Evolutionary conservation across 495 filamentous ascomycete genomes (phyloP).

Genomic region (Sordaria brevicollis): DNA sequence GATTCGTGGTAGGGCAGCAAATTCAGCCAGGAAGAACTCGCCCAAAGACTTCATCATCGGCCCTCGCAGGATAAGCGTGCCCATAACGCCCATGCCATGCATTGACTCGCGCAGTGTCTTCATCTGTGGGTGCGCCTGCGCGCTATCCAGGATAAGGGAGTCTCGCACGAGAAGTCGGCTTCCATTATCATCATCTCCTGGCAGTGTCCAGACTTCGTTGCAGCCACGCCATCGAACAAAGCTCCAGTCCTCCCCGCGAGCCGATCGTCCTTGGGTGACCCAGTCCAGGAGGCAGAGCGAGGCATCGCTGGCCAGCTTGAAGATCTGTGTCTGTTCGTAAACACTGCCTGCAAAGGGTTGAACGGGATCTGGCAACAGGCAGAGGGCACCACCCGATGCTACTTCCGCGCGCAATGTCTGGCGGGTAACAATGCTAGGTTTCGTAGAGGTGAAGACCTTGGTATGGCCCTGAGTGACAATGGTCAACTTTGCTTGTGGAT

Average conservation of each 20-base stretch:
- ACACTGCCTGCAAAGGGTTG: slow-evolving; percentile 75
- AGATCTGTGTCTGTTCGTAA: slow-evolving; percentile 74
- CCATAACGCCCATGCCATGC: slow-evolving; percentile 58
- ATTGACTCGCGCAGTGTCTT: slow-evolving; percentile 44
- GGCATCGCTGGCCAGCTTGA: slow-evolving; percentile 48
- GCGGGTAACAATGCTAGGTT: slow-evolving; percentile 46
- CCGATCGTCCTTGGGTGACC: slow-evolving; percentile 78
- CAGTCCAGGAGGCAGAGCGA: slow-evolving; percentile 81
- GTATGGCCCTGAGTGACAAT: slow-evolving; percentile 92
- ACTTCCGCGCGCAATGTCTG: slow-evolving; percentile 61
- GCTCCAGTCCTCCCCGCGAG: slow-evolving; percentile 85
- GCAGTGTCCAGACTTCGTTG: slow-evolving; percentile 70
- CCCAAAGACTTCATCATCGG: slow-evolving; percentile 55
- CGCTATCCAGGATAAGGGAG: slow-evolving; percentile 61
- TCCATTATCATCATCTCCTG: slow-evolving; percentile 5
- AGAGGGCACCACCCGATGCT: slow-evolving; percentile 54
- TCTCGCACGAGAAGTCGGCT: slow-evolving; percentile 69
- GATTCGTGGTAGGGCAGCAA: slow-evolving; percentile 64
- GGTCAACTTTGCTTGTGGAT: slow-evolving; percentile 54
- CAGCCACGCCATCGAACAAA: slow-evolving; percentile 63
- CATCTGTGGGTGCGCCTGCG: slow-evolving; percentile 23
- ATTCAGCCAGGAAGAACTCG: slow-evolving; percentile 64
- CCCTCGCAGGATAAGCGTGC: slow-evolving; percentile 74
- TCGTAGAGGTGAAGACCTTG: slow-evolving; percentile 78
- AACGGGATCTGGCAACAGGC: slow-evolving; percentile 87